A percentile compares a stretch with the other conserved stretches of the same genome.
Conservation (phyloP, 441 rosid genomes). For the Pelargonium citronellum region DNA sequence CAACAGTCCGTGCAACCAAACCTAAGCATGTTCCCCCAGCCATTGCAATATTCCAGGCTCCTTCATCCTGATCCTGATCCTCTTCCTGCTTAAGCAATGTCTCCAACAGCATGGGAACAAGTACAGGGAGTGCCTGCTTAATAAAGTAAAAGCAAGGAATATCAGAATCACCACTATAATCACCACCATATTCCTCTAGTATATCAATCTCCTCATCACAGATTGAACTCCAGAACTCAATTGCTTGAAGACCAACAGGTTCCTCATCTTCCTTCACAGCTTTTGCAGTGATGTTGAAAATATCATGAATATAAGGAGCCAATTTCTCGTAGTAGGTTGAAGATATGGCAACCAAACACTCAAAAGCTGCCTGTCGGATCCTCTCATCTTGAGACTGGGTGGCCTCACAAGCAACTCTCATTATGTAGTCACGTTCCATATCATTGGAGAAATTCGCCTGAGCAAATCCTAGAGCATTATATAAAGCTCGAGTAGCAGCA, state of each 20-base stretch:
- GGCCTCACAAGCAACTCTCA: constrained; percentile 9
- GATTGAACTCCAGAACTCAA: constrained; percentile 14
- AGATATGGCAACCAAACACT: constrained; percentile 11
- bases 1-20: neutral
- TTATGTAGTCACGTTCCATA: constrained; percentile 6
- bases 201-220: constrained; percentile 11
- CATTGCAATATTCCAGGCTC: constrained; percentile 8
- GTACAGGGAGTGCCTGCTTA: constrained; percentile 4
- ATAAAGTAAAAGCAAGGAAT: constrained; percentile 13
- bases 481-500: constrained; percentile 8
- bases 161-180: constrained; percentile 8
- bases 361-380: constrained; percentile 12
- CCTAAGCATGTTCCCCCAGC: constrained; percentile 6
- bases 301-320: constrained; percentile 10
- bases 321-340: constrained; percentile 6
- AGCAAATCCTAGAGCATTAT: constrained; percentile 8
- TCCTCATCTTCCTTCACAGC: constrained; percentile 7
- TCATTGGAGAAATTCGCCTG: constrained; percentile 7
- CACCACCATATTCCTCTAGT: constrained; percentile 4
- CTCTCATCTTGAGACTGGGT: neutral
- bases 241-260: constrained; percentile 5
- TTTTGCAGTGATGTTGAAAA: constrained; percentile 8
- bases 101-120: constrained; percentile 1
- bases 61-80: constrained; percentile 11
- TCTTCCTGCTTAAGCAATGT: constrained; percentile 8